Base-by-base conservation (phyloP, 2,329 filamentous ascomycete species). In the Arthrobotrys iridis region DNA sequence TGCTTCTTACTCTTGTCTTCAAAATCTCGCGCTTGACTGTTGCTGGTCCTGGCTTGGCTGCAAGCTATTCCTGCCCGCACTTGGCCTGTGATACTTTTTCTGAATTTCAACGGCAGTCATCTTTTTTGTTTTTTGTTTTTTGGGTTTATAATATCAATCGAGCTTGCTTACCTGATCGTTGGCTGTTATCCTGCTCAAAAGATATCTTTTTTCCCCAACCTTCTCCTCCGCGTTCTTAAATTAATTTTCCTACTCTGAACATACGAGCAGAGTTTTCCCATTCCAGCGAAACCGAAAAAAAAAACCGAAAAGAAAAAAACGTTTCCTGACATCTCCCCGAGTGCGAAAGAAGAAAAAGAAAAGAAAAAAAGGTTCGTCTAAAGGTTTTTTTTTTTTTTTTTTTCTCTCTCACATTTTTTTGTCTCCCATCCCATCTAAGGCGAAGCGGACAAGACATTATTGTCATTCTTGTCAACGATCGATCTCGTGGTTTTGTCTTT, bases 101-200 rank as follows among this genome's bases (percentile, higher is more conserved):
- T 24, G 15, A 52, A 24, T 37, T 43, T 63, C 11, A 15, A 57
- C 18, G 37, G 58, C 45, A 64, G 58, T 64, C 58, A 57, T 63
- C 46, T 7, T 62, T n/a, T n/a, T n/a, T n/a, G n/a, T n/a, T n/a
- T n/a, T n/a, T n/a, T n/a, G n/a, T n/a, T n/a, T n/a, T 70, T 70
- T 71, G 57, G 43, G 68, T 67, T 68, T 68, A 63, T 68, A 67
- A 68, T 68, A 66, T 52, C 57, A 55, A 66, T 62, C 62, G 45
- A 63, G 41, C 70, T n/a, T 75, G 71, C 71, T 75, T 67, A 75
- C 71, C 57, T 74, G 71, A 75, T 75, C 58, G 48, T 50, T 68
- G 45, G 63, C n/a, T 28, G 46, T 55, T 68, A 75, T 75, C 50
- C 41, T 75, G 71, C 71, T 75, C 57, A 68, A 75, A 68, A 75